Evolutionary conservation across 2,329 filamentous ascomycete genomes (phyloP).

Genomic region (Daldinia eschscholtzii): DNA sequence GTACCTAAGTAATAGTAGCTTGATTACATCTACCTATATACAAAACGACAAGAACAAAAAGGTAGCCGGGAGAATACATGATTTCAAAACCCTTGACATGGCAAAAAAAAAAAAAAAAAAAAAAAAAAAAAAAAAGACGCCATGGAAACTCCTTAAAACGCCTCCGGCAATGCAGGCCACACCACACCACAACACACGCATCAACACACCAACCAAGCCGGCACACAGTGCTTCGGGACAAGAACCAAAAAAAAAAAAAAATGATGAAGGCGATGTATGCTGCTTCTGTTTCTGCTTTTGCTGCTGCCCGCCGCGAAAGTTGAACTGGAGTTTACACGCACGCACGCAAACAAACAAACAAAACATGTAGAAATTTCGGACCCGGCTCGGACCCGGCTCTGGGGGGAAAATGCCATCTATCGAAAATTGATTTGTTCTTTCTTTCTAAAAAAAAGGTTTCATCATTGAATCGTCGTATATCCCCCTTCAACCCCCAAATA

Average conservation of each 20-base stretch:
- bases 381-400: neutral
- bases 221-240: slow-evolving; percentile 2
- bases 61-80: neutral
- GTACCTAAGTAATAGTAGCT: slow-evolving; percentile 5
- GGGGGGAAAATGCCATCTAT: slow-evolving; percentile 10
- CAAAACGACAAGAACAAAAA: slow-evolving; percentile 37
- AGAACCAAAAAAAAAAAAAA: neutral
- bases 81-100: slow-evolving; percentile 6
- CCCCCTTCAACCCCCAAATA: neutral
- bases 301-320: neutral
- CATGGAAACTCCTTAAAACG: slow-evolving; percentile 39
- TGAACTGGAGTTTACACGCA: neutral
- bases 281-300: neutral
- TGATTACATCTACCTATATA: slow-evolving; percentile 19
- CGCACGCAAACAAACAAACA: slow-evolving; percentile 1
- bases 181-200: slow-evolving; percentile 7
- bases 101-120: neutral
- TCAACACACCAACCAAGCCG: neutral
- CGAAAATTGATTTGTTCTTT: slow-evolving; percentile 12
- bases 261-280: neutral
- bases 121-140: slow-evolving; percentile 17
- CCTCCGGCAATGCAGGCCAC: slow-evolving; percentile 47
- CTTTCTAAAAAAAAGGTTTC: slow-evolving; percentile 3
- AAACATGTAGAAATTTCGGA: neutral
- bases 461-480: slow-evolving; percentile 25